These are phyloP conservation scores for Barnettozyma hawaiiensis DNA, from an alignment of 1,139 yeast genomes.

Conservation along the genomic window DNA sequence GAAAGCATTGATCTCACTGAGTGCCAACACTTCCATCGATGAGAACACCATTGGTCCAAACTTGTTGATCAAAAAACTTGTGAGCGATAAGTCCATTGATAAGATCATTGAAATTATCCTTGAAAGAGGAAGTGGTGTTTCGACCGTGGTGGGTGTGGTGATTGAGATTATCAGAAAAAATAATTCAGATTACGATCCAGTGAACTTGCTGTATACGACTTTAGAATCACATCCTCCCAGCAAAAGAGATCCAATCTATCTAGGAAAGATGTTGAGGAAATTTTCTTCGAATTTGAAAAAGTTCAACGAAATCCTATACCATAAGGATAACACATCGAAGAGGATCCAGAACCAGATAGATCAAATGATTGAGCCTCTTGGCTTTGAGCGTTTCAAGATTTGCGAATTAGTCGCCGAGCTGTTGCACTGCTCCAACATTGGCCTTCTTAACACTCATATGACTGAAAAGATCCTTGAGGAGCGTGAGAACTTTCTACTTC, in stretches of 20 bases:
- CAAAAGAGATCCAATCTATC: conserved; percentile 71
- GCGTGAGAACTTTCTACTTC: conserved; percentile 61
- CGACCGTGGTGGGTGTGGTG: conserved; percentile 91
- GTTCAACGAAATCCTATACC: conserved; percentile 48
- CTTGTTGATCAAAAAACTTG: conserved; percentile 82
- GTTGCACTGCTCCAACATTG: conserved; percentile 95
- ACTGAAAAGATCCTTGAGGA: conserved; percentile 75
- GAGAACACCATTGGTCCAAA: conserved; percentile 95
- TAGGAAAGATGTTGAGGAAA: conserved; percentile 31
- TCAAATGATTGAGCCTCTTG: conserved; percentile 68
- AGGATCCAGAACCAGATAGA: conserved; percentile 31
- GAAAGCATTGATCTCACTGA: conserved; percentile 87
- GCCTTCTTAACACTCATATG: conserved; percentile 73
- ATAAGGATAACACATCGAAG: conserved; percentile 19
- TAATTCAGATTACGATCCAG: conserved; percentile 90
- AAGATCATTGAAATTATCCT: conserved; percentile 70
- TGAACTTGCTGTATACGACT: conserved; percentile 79
- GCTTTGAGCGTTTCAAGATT: conserved; percentile 91
- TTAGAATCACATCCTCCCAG: conserved; percentile 85
- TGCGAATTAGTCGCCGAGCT: conserved; percentile 95
- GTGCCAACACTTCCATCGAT: conserved; percentile 65
- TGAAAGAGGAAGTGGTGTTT: conserved; percentile 70
- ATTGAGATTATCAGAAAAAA: conserved; percentile 93
- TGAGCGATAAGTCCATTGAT: conserved; percentile 59
- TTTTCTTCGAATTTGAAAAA: conserved; percentile 28